phyloP scores from a whole-genome alignment of 176 grass and related monocot genomes.

The Dendrocalamus sinicus region DNA sequence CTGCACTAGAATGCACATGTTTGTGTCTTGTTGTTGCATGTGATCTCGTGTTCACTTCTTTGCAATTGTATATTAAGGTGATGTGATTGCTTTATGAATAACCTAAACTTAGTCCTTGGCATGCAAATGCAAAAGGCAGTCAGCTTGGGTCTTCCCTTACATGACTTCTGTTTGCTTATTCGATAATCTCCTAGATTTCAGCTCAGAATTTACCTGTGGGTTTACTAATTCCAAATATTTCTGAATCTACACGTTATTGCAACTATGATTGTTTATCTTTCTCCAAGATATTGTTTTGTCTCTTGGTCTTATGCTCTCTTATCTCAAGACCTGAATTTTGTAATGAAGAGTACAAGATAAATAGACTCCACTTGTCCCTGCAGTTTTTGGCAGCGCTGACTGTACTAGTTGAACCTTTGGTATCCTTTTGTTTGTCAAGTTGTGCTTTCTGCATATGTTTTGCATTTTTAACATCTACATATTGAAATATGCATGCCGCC shows the following conservation, averaged over 20 bases:
- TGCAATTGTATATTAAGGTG: slow-evolving; percentile 4
- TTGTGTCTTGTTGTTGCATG: slow-evolving; percentile 9
- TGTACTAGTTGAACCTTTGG: not conserved
- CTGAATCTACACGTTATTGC: not conserved
- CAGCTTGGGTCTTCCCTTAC: not conserved
- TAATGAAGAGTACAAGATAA: not conserved
- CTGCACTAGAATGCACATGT: slow-evolving; percentile 12
- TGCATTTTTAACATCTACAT: slow-evolving; percentile 10
- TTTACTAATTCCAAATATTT: slow-evolving; percentile 8
- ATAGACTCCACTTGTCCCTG: slow-evolving; percentile 12
- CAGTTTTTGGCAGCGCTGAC: not conserved
- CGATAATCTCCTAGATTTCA: not conserved
- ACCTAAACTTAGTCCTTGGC: not conserved
- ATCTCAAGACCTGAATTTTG: slow-evolving; percentile 12
- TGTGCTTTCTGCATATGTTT: slow-evolving; percentile 36
- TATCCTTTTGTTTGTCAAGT: slow-evolving; percentile 19
- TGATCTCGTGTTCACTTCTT: slow-evolving; percentile 6
- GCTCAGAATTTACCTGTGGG: slow-evolving; percentile 15
- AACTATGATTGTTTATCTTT: slow-evolving; percentile 2
- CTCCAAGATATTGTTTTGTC: not conserved
- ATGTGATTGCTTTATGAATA: slow-evolving; percentile 10
- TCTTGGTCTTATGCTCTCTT: not conserved
- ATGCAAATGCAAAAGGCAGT: slow-evolving; percentile 3
- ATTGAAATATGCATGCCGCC: slow-evolving; percentile 15
- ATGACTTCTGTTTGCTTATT: slow-evolving; percentile 22